phyloP scores from a whole-genome alignment of 1,284 basidiomycete genomes.

The Baeospora myosura region DNA sequence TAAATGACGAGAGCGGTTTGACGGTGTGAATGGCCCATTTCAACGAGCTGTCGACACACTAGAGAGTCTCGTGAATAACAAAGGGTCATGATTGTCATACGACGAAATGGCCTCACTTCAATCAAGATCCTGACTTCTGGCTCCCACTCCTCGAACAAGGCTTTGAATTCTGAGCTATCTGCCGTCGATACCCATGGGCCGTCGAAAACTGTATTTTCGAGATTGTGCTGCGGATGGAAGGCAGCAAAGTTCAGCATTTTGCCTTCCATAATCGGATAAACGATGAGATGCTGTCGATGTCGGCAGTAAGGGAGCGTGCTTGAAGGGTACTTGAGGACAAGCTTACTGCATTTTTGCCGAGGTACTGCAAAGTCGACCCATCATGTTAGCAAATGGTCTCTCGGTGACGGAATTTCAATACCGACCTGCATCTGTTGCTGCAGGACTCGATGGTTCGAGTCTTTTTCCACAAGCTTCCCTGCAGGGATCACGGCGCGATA shows the following conservation, averaged over 20 bases:
- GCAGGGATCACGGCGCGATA: constrained; percentile 33
- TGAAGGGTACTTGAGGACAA: background rate
- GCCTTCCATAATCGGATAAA: constrained; percentile 26
- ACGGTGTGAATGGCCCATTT: constrained; percentile 39
- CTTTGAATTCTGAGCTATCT: constrained; percentile 26
- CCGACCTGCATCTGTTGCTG: constrained; percentile 27
- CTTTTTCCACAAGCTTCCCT: constrained; percentile 19
- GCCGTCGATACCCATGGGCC: constrained; percentile 29
- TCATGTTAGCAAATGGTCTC: background rate
- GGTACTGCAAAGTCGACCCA: constrained; percentile 25
- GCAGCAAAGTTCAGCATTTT: constrained; percentile 31
- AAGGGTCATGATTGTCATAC: background rate
- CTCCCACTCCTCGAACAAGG: constrained; percentile 28
- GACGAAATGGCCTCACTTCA: constrained; percentile 24
- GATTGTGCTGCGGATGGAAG: constrained; percentile 28
- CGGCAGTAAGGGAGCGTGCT: background rate
- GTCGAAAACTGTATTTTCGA: constrained; percentile 22
- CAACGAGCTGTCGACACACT: constrained; percentile 33
- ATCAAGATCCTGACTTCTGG: constrained; percentile 18
- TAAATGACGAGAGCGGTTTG: constrained; percentile 26
- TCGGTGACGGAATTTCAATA: background rate
- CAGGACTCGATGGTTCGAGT: constrained; percentile 25
- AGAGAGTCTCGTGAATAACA: background rate
- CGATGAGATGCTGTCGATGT: constrained; percentile 25
- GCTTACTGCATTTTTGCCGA: constrained; percentile 35